phyloP scores from a whole-genome alignment of 306 rosid species.

The Calophaca sinica region DNA sequence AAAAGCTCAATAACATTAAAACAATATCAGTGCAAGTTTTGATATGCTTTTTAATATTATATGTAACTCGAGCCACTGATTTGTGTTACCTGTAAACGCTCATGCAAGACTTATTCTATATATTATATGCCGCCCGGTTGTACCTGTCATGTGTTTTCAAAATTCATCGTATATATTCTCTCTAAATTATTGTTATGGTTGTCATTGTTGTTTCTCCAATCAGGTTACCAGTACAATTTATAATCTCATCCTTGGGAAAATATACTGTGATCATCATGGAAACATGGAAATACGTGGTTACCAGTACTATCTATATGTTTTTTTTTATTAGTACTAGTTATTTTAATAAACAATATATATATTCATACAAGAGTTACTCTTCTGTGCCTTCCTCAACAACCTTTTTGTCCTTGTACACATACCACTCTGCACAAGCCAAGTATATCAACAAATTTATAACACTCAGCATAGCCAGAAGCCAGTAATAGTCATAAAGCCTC shows the following conservation, averaged over 20 bases:
- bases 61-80: too few relatives aligned
- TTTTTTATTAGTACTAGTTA: neutral
- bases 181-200: neutral
- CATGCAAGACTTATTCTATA: too few relatives aligned
- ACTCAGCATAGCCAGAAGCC: slow-evolving; percentile 77
- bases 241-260: slow-evolving; percentile 88
- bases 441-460: slow-evolving; percentile 62
- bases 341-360: too few relatives aligned
- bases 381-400: slow-evolving; percentile 65
- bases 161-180: too few relatives aligned
- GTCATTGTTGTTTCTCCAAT: slow-evolving; percentile 20
- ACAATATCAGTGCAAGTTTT: too few relatives aligned
- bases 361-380: neutral
- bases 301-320: too few relatives aligned
- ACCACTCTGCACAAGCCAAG: slow-evolving; percentile 73
- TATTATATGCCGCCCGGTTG: too few relatives aligned
- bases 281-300: slow-evolving; percentile 80
- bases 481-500: slow-evolving; percentile 76
- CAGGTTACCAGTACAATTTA: slow-evolving; percentile 91
- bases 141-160: too few relatives aligned
- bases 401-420: slow-evolving; percentile 80
- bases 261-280: slow-evolving; percentile 93
- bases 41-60: too few relatives aligned
- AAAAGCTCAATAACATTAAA: too few relatives aligned
- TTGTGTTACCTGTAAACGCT: too few relatives aligned